Evolutionary conservation across 2,329 filamentous ascomycete species (phyloP).

Genomic region (Chrysoporthe cubensis): DNA sequence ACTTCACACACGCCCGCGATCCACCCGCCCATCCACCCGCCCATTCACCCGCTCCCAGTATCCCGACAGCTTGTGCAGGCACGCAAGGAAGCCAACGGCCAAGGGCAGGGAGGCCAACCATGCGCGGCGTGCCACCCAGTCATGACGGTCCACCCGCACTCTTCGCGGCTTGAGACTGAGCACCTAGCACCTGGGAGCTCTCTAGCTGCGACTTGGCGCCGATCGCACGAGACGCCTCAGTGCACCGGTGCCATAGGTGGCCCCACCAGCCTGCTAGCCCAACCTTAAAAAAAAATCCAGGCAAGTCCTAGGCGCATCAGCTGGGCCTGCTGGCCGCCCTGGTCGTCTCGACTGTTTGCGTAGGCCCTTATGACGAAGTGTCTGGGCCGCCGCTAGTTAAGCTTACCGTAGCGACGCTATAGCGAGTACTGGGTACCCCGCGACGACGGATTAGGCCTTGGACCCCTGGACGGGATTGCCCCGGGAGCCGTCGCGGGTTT

Average conservation of each 20-base stretch:
- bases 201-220: background rate
- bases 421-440: background rate
- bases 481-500: background rate
- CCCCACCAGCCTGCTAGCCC: background rate
- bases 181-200: too few relatives aligned
- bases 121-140: background rate
- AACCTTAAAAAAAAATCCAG: background rate
- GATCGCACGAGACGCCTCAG: background rate
- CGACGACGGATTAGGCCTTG: background rate
- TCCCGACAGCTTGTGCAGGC: background rate
- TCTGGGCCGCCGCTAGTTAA: background rate
- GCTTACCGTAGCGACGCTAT: background rate
- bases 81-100: background rate
- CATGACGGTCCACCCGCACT: background rate
- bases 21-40: background rate
- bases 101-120: constrained; percentile 8
- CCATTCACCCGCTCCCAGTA: background rate
- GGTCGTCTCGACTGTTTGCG: constrained; percentile 3
- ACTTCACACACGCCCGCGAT: background rate
- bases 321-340: background rate
- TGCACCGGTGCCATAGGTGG: background rate
- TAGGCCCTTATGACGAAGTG: constrained; percentile 5
- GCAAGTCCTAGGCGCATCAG: too few relatives aligned
- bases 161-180: too few relatives aligned
- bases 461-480: background rate